Evolutionary conservation across 2,329 filamentous ascomycete species (phyloP).

Genomic region (Sporothrix variecibatus): DNA sequence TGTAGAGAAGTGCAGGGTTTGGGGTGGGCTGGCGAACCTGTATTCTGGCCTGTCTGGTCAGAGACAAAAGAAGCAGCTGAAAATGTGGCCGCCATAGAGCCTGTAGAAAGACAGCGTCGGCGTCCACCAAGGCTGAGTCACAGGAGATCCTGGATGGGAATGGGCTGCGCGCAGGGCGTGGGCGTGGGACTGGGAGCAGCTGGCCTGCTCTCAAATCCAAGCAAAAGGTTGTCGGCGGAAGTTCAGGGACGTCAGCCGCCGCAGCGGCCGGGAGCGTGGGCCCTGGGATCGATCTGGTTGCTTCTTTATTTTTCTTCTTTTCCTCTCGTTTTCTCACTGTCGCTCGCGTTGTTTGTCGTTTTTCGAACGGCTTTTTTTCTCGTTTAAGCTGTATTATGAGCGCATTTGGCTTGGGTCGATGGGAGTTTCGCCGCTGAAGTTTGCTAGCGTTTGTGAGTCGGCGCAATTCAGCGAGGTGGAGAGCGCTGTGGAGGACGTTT

Average conservation of each 20-base stretch:
- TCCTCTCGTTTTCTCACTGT: not conserved
- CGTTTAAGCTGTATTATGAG: not conserved
- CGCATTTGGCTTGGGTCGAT: conserved; percentile 16
- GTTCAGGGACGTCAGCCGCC: conserved; percentile 25
- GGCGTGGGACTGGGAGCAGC: not conserved
- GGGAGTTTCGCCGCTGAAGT: not conserved
- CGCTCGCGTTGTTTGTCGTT: not conserved
- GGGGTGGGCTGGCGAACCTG: conserved; percentile 22
- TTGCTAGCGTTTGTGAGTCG: conserved; percentile 1
- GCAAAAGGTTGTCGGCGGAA: conserved; percentile 3
- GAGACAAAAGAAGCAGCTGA: conserved; percentile 24
- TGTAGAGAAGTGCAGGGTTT: not conserved
- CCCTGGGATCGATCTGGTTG: conserved; percentile 1
- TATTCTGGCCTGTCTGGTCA: conserved; percentile 25
- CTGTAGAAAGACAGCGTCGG: conserved; percentile 8
- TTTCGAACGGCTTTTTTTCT: not conserved
- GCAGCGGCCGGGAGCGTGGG: conserved; percentile 24
- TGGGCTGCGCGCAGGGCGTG: not conserved
- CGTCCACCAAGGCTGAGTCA: conserved; percentile 27
- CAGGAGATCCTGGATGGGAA: conserved; percentile 15
- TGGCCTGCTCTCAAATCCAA: not conserved
- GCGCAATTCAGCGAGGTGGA: conserved; percentile 1
- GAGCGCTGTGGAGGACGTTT: conserved; percentile 5
- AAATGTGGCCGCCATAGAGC: conserved; percentile 26
- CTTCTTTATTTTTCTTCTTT: not conserved